Base-by-base conservation (phyloP, 805 yeast species). In the Lipomyces starkeyi region DNA sequence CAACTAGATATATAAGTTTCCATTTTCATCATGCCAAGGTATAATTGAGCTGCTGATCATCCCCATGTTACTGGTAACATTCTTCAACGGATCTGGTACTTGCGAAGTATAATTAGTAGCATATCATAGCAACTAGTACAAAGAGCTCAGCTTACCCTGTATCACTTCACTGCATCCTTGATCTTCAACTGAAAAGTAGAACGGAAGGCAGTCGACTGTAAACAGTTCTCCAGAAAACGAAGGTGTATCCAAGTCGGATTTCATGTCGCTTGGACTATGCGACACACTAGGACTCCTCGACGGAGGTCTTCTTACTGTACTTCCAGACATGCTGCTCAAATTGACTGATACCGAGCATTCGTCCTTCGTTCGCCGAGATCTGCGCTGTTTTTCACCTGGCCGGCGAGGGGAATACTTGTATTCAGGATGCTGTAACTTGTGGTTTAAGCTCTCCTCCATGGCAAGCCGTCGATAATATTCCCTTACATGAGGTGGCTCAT, bases 401-500 rank as follows among this genome's bases (percentile, higher is more conserved):
- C 53, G 34, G 27, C 65, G 47, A 14, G 69, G 69, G 20, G 60
- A 27, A 37, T 66, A 66, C 32, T 56, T 22, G 32, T 66, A 66
- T 11, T 62, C 65, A 17, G 69, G 69, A 60, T 62, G 52, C 20
- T 55, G 59, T 25, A 59, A 13, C 37, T 58, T 56, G 43, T 66
- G 69, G 20, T 57, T 29, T 17, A 22, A 22, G 6, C 60, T 63
- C 54, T 66, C 69, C 14, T 66, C 59, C 20, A 25, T 5, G 9
- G 69, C 69, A 8, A 65, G 22, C 7, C 59, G 27, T 22, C 61
- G 55, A 55, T 58, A 66, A 47, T 66, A 40, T 4, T 52, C 69
- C n/a, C 64, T 58, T 9, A 65, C 59, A 20, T 60, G 58, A 14
- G 25, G 54, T n/a, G 64, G 58, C 34, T 66, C 69, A 8, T 57